Evolutionary conservation across 768 basidiomycete genomes (phyloP), one percentile per base, ranked within the genome.

Genomic region (Cystofilobasidium capitatum): DNA sequence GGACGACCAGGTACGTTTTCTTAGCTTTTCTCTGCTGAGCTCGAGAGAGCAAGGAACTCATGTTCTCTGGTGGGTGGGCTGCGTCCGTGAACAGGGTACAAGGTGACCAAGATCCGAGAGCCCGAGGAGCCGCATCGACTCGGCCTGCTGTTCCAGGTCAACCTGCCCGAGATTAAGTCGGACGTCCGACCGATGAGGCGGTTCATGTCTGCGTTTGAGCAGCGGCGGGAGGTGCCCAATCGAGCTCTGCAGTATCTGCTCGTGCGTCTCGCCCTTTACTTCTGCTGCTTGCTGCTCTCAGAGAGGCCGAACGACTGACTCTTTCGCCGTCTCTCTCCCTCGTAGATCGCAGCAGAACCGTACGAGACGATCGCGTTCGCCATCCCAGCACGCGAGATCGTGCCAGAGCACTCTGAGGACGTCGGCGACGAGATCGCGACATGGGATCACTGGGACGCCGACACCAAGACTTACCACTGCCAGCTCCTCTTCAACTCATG

Each of bases 321-420:
- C n/a, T n/a, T n/a, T n/a, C n/a, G n/a, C 17, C 35, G 10, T 40
- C 29, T 6, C 13, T 12, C 39, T 9, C 64, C 58, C 71, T 69
- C 0, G 14, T 66, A 97, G 94, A 90, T 98, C 69, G 96, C 94
- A 22, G 92, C 96, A n/a, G 96, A 98, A 73, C 93, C 94, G 7
- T 99, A 98, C 75, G 96, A 99, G 79, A 97, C 93, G 4, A 91
- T 99, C 72, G 91, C 92, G n/a, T 98, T 98, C 82, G 89, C 93
- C 22, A 91, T 99, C 74, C 96, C 94, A 55, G 89, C 96, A 31
- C 85, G 90, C 60, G 93, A 98, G 78, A 93, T 99, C 69, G 80
- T 81, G 31, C 77, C 76, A 40, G 66, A 68, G 54, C 71, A 73
- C 64, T 75, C 76, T 22, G 84, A 88, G 55, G 91, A 91, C 74